Base-by-base conservation (phyloP, 129 eudicot species). In the Helianthus annuus region DNA sequence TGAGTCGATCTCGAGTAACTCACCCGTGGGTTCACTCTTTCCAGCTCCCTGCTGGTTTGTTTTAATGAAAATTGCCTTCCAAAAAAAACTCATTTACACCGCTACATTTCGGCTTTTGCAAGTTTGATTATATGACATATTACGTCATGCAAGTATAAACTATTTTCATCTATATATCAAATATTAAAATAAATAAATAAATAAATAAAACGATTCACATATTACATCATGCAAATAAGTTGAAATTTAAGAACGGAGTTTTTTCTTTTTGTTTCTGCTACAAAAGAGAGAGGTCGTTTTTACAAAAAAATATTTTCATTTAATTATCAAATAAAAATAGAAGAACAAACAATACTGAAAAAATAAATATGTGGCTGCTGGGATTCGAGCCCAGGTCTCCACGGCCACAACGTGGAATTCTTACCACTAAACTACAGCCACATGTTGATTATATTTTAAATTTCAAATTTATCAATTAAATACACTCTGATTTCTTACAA, bases 341-440 rank as follows among this genome's bases (percentile, higher is more conserved):
- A 7, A 19, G 6, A 15, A 53, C 6, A 6, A 2, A 19, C 22
- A 22, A 22, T 3, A 2, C 7, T 17, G 16, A 34, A 10, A 5
- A 55, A 12, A 70, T 3, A 3, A 1, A 0, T 7, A 0, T 89
- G 98, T 93, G 96, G 99, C 97, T 94, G 99, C 99, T 94, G 99
- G 99, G 97, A 94, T 94, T 94, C 97, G 94, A 94, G 99, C 99
- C 96, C 99, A 94, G 99, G 99, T 94, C 99, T 94, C 99, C 94
- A 90, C 99, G 97, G 97, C 99, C 99, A 94, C 99, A 94, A 88
- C 96, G 94, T 94, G 96, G 97, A 94, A 90, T 94, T 94, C 99
- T 94, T 44, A 94, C 99, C 97, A 94, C 96, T 94, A 90, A 94
- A 94, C 96, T 94, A 94, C 97, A 94, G 96, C 91, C 99, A 94